Evolutionary conservation across 495 filamentous ascomycete species (phyloP).

Genomic region (Friedmanniomyces simplex): DNA sequence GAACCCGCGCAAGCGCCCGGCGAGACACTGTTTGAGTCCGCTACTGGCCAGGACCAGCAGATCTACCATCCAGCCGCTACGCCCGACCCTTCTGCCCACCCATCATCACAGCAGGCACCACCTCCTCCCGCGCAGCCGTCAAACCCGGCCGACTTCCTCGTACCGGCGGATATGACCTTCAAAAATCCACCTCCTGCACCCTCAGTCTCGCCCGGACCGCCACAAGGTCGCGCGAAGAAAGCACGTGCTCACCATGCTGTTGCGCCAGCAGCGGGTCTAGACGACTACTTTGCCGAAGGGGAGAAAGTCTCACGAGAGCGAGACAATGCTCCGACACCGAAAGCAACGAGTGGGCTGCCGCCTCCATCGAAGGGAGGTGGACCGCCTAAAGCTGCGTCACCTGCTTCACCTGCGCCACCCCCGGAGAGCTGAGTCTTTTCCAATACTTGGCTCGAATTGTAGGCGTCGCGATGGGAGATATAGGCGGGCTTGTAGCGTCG

Average conservation of each 20-base stretch:
- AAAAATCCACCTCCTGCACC: neutral
- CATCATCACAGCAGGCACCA: constrained; percentile 11
- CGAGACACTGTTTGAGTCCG: constrained; percentile 80
- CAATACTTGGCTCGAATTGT: too few relatives aligned
- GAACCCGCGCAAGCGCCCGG: constrained; percentile 78
- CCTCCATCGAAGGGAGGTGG: constrained; percentile 33
- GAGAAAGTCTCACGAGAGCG: constrained; percentile 85
- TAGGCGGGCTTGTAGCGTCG: too few relatives aligned
- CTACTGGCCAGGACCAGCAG: constrained; percentile 1
- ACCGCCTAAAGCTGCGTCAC: constrained; percentile 32
- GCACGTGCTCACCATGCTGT: constrained; percentile 42
- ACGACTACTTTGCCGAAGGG: constrained; percentile 91
- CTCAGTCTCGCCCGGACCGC: neutral
- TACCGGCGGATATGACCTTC: constrained; percentile 46
- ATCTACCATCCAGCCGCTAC: neutral
- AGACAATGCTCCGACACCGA: constrained; percentile 38
- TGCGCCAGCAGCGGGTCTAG: constrained; percentile 49
- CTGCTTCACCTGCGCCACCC: constrained; percentile 3
- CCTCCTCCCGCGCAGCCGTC: constrained; percentile 7
- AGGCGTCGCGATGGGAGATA: too few relatives aligned
- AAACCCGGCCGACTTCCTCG: constrained; percentile 35
- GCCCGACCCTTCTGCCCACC: constrained; percentile 6
- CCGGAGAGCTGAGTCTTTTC: neutral
- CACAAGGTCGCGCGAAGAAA: constrained; percentile 33
- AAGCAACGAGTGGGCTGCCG: constrained; percentile 22